Evolutionary conservation across 495 filamentous ascomycete species (phyloP).

Genomic region (Trichoderma orchidacearum): DNA sequence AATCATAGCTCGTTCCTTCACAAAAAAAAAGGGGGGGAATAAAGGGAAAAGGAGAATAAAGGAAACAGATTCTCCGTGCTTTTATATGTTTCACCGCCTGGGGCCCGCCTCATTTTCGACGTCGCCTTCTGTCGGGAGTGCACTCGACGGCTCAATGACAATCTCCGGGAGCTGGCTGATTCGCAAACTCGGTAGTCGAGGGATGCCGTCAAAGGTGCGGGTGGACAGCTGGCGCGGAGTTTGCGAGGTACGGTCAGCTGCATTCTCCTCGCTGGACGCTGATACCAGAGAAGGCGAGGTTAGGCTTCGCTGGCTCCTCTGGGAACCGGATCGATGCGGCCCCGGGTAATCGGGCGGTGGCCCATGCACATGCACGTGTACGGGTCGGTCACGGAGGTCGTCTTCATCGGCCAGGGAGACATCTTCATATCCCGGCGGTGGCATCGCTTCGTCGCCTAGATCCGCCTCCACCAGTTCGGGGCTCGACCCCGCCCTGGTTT

Average conservation of each 20-base stretch:
- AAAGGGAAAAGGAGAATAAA: background rate
- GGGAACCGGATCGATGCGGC: slow-evolving; percentile 7
- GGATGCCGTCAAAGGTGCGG: slow-evolving; percentile 19
- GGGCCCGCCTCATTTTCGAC: background rate
- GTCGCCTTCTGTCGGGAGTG: slow-evolving; percentile 11
- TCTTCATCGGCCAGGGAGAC: slow-evolving; percentile 32
- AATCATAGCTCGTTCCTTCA: background rate
- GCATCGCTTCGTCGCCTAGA: slow-evolving; percentile 33
- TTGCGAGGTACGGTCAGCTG: slow-evolving; percentile 1
- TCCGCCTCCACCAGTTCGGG: slow-evolving; percentile 30
- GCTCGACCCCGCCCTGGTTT: slow-evolving; percentile 17
- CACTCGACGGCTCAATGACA: slow-evolving; percentile 37
- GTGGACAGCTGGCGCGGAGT: slow-evolving; percentile 8
- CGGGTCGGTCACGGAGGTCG: slow-evolving; percentile 18
- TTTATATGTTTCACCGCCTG: background rate
- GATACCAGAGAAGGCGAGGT: slow-evolving; percentile 3
- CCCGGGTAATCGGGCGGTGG: slow-evolving; percentile 38
- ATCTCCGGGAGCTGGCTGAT: slow-evolving; percentile 32
- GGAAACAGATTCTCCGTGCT: background rate
- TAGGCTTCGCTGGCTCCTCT: slow-evolving; percentile 4
- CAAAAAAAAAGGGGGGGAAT: background rate
- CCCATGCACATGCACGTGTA: slow-evolving; percentile 11
- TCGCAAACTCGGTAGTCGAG: slow-evolving; percentile 30
- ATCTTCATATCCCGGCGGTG: slow-evolving; percentile 41
- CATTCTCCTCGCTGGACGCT: slow-evolving; percentile 7